Conservation (phyloP, 176 grass and related monocot species). For the Oryza longistaminata region DNA sequence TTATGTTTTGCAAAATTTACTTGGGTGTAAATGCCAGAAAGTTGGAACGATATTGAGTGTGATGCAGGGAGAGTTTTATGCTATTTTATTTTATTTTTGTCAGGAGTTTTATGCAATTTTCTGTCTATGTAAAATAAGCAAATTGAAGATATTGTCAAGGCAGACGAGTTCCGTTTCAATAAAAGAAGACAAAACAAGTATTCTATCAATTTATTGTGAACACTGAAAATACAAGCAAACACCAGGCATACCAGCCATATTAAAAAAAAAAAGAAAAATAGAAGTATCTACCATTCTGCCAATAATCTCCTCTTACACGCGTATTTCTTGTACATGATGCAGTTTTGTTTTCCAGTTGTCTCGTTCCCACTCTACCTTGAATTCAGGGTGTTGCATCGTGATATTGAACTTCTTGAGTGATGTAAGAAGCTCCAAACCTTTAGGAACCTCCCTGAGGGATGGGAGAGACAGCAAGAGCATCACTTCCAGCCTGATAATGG, state of each 20-base stretch:
- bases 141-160: no score
- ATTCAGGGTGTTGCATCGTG: neutral
- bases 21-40: no score
- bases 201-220: neutral
- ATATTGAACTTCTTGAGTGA: neutral
- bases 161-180: no score
- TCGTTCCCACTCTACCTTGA: conserved; percentile 17
- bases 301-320: neutral
- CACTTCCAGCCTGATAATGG: neutral
- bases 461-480: neutral
- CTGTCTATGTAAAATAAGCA: no score
- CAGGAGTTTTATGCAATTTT: no score
- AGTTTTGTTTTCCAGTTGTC: conserved; percentile 22
- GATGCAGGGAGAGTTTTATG: no score
- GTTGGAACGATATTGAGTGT: no score
- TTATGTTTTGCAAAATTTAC: no score
- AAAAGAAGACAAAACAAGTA: no score
- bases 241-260: neutral
- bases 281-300: neutral
- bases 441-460: neutral
- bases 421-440: neutral
- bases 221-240: neutral
- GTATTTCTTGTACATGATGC: neutral
- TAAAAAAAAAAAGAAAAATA: neutral
- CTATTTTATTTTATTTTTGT: no score